Evolutionary conservation across 2,329 filamentous ascomycete genomes (phyloP), one percentile per base, ranked within the genome.

Genomic region (Coniochaeta prunicola): DNA sequence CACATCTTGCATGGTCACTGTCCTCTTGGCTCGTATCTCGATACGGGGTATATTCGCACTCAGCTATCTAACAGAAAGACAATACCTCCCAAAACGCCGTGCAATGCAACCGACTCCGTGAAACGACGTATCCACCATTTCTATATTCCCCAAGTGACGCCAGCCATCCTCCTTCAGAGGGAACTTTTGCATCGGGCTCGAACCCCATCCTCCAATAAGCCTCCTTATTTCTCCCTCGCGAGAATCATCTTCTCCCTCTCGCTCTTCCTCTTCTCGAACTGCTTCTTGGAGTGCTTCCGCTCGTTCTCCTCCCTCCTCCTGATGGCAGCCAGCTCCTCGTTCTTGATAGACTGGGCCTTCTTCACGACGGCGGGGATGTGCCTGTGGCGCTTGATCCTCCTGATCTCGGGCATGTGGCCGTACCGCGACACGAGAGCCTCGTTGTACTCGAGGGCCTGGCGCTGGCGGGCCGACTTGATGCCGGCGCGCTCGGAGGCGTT

Each of bases 311-410:
- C 90, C 66, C 87, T 87, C 67, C 91, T 82, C 85, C 96, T 96
- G 72, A 97, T 89, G 34, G 90, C 84, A 73, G 86, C 86, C 67
- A 97, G 73, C 74, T 97, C 94, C 70, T 96, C 91, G 59, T 78
- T 77, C 85, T 99, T 99, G 76, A 97, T 97, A 79, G 96, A 90
- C 55, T 83, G 86, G 4, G 93, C 93, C 84, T 97, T 97, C 87
- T 96, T 97, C 64, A 97, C 86, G 59, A 92, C 86, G 80, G 92
- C 91, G 21, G 94, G 94, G 62, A 97, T 77, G 75, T 97, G 94
- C 62, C 94, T 85, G 74, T 99, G 94, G 57, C 92, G 84, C 68
- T 88, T 88, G 73, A 99, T 99, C 58, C 96, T 85, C 67, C 86
- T 85, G 65, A 99, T 90, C 75, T 99, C 93, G 56, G 94, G 94